phyloP scores from a whole-genome alignment of 2,329 filamentous ascomycete species.

The Penicillium sp. region DNA sequence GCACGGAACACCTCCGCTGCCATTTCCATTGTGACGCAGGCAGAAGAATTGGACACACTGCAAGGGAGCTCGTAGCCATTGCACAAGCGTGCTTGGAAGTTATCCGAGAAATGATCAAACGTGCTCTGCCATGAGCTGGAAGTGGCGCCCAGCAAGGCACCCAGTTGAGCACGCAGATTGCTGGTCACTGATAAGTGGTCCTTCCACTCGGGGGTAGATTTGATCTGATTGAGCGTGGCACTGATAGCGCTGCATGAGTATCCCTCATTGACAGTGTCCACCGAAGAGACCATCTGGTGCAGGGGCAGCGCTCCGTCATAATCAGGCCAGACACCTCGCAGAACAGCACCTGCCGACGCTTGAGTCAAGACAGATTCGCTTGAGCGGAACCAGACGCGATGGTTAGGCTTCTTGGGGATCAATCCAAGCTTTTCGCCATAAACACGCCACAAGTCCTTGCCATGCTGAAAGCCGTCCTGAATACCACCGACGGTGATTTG shows the following conservation, averaged over 20 bases:
- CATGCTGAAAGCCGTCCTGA: slow-evolving; percentile 35
- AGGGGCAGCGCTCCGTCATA: slow-evolving; percentile 29
- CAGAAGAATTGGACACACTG: slow-evolving; percentile 18
- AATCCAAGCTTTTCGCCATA: slow-evolving; percentile 30
- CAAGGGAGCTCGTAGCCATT: slow-evolving; percentile 37
- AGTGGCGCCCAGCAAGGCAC: slow-evolving; percentile 28
- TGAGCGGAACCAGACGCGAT: slow-evolving; percentile 33
- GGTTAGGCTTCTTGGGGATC: slow-evolving; percentile 25
- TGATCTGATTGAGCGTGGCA: slow-evolving; percentile 19
- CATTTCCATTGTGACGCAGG: slow-evolving; percentile 29
- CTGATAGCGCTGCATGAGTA: slow-evolving; percentile 28
- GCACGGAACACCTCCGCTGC: slow-evolving; percentile 36
- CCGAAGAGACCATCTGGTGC: slow-evolving; percentile 32
- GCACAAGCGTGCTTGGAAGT: slow-evolving; percentile 38
- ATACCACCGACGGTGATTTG: slow-evolving; percentile 37
- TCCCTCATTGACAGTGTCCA: slow-evolving; percentile 34
- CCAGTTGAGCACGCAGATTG: slow-evolving; percentile 24
- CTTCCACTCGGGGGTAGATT: slow-evolving; percentile 31
- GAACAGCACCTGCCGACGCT: slow-evolving; percentile 32
- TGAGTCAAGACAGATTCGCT: slow-evolving; percentile 34
- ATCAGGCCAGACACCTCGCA: slow-evolving; percentile 35
- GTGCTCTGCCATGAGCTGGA: slow-evolving; percentile 28
- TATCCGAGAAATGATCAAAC: slow-evolving; percentile 38
- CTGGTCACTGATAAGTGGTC: slow-evolving; percentile 31
- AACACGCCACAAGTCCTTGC: slow-evolving; percentile 29